A percentile compares a stretch with the other conserved stretches of the same genome.
These are phyloP conservation scores for Candida railenensis DNA, from an alignment of 805 yeast species.

Conservation along the genomic window DNA sequence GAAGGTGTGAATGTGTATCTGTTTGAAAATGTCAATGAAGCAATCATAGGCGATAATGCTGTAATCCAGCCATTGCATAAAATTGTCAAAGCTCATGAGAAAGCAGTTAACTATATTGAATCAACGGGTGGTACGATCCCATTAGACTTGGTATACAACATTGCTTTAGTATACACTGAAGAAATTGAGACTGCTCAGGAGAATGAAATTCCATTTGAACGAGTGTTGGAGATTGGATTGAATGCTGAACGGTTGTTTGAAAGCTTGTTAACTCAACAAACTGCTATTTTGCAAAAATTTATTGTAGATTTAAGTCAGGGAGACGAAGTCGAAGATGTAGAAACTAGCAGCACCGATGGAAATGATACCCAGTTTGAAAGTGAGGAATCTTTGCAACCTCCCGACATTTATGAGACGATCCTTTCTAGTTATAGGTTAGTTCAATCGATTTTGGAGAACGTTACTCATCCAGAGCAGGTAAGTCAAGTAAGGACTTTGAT, in stretches of 20 bases:
- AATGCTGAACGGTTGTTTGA: constrained; percentile 19
- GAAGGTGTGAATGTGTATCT: constrained; percentile 42
- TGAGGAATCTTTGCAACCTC: constrained; percentile 30
- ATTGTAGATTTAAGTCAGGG: constrained; percentile 17
- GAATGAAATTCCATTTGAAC: constrained; percentile 12
- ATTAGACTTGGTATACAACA: constrained; percentile 47
- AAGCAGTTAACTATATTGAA: constrained; percentile 23
- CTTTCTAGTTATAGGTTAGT: constrained; percentile 25
- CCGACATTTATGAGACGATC: constrained; percentile 35
- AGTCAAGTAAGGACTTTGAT: constrained; percentile 11
- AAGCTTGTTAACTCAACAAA: constrained; percentile 27
- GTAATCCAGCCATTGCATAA: constrained; percentile 39
- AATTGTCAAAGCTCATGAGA: constrained; percentile 40
- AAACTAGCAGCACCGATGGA: background rate
- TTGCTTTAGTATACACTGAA: constrained; percentile 48
- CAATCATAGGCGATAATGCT: constrained; percentile 24
- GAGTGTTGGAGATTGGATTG: constrained; percentile 16
- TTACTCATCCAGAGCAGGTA: constrained; percentile 11
- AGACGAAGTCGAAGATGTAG: constrained; percentile 6
- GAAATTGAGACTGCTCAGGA: constrained; percentile 38
- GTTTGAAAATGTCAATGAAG: constrained; percentile 33
- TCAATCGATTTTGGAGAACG: constrained; percentile 31
- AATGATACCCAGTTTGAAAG: constrained; percentile 14
- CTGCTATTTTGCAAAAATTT: constrained; percentile 25
- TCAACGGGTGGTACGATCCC: constrained; percentile 17